A percentile compares a stretch with the other conserved stretches of the same genome.
phyloP scores from a whole-genome alignment of 2,329 filamentous ascomycete species.

The Cytospora mali region DNA sequence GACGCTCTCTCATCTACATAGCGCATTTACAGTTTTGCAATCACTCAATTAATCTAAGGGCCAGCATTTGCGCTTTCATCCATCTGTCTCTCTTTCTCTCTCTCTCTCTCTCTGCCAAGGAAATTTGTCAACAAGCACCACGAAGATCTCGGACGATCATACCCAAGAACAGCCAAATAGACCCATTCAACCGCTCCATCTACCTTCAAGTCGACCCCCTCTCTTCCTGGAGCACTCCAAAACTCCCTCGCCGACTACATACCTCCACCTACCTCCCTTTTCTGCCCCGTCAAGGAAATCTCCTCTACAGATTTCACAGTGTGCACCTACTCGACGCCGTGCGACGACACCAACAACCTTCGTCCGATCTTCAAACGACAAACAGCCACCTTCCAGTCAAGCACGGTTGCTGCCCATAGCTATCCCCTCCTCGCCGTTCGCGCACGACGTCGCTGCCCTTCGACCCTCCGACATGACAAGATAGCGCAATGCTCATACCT shows the following conservation, averaged over 20 bases:
- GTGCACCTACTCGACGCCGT: not conserved
- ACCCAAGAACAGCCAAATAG: not conserved
- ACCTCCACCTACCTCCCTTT: not conserved
- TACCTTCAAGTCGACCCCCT: not conserved
- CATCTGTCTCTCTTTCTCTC: too few species aligned
- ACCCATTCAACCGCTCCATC: not conserved
- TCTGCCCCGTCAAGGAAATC: not conserved
- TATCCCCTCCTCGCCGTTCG: not conserved
- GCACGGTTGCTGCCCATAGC: not conserved
- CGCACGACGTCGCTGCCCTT: not conserved
- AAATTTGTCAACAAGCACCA: not conserved
- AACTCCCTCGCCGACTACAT: not conserved
- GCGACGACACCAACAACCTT: not conserved
- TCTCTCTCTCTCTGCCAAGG: not conserved
- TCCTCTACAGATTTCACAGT: not conserved
- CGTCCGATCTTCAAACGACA: not conserved
- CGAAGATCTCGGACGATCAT: not conserved
- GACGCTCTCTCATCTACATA: not conserved
- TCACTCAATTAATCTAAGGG: too few species aligned
- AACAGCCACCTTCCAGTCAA: not conserved
- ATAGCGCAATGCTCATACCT: conserved; percentile 29
- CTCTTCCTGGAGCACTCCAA: not conserved
- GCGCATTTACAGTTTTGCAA: too few species aligned
- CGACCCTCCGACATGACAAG: conserved; percentile 23
- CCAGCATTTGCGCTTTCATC: too few species aligned